Evolutionary conservation across 352 stramenopile species (phyloP).

Genomic region (Globisporangium emineosum): DNA sequence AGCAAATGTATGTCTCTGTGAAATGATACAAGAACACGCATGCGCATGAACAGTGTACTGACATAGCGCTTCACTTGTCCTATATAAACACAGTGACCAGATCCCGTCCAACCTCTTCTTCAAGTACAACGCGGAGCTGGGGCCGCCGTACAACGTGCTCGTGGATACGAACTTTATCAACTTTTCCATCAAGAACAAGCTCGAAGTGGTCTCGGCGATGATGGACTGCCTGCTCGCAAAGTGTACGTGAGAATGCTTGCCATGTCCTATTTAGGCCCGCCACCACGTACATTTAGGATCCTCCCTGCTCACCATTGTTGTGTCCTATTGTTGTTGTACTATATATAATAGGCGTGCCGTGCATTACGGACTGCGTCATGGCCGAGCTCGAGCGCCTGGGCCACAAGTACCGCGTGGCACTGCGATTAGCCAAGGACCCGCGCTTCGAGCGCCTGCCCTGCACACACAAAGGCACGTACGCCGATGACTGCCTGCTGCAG

Average conservation of each 20-base stretch:
- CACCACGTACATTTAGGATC: background rate
- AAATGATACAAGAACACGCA: too few relatives aligned
- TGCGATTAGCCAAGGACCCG: conserved; percentile 94
- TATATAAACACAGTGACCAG: conserved; percentile 79
- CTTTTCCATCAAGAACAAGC: conserved; percentile 99
- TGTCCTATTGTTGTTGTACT: background rate
- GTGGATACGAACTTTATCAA: conserved; percentile 99
- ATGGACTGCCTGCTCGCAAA: conserved; percentile 99
- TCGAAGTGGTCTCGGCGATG: conserved; percentile 99
- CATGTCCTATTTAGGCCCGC: background rate
- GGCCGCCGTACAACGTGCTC: conserved; percentile 97
- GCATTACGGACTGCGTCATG: conserved; percentile 99
- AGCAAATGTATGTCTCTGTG: conserved; percentile 92
- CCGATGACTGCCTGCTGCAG: conserved; percentile 98
- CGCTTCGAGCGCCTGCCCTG: conserved; percentile 98
- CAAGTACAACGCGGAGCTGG: conserved; percentile 99
- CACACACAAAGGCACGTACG: conserved; percentile 98
- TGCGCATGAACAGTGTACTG: background rate
- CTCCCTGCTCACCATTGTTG: background rate
- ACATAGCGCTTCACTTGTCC: conserved; percentile 1
- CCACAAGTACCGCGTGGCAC: conserved; percentile 94
- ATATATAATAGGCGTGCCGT: conserved; percentile 84
- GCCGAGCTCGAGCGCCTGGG: conserved; percentile 99
- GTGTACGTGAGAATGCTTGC: conserved; percentile 55
- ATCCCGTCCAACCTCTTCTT: conserved; percentile 98